These are phyloP conservation scores for Cenococcum geophilum DNA, from an alignment of 495 filamentous ascomycete genomes.

Conservation along the genomic window DNA sequence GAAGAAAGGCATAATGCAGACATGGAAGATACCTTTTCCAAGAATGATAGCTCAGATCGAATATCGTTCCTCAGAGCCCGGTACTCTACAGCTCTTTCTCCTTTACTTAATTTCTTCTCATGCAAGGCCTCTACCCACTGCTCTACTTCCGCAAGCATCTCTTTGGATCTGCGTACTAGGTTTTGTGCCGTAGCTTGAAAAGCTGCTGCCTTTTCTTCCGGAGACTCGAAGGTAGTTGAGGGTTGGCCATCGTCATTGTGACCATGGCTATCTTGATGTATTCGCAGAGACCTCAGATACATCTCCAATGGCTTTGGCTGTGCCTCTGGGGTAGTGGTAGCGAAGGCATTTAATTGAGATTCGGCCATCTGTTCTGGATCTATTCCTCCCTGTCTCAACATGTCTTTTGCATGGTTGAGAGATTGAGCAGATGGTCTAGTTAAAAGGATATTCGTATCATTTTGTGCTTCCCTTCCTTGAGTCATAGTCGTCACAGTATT, in stretches of 20 bases:
- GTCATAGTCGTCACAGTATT: background rate
- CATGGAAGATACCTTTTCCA: constrained; percentile 13
- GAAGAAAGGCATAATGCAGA: background rate
- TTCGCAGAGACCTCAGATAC: background rate
- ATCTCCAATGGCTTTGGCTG: background rate
- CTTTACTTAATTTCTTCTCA: constrained; percentile 17
- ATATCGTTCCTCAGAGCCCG: constrained; percentile 31
- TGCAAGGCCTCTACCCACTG: constrained; percentile 19
- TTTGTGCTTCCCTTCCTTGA: background rate
- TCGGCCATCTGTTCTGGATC: background rate
- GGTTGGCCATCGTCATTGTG: background rate
- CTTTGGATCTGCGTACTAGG: constrained; percentile 27
- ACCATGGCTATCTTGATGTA: background rate
- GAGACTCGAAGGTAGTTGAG: too few species aligned
- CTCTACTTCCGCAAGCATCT: constrained; percentile 31
- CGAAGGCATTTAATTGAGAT: background rate
- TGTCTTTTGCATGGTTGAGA: background rate
- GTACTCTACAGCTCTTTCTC: constrained; percentile 30
- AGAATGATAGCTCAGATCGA: constrained; percentile 31
- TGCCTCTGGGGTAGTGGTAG: background rate
- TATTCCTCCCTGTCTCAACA: background rate
- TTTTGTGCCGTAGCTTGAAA: constrained; percentile 16
- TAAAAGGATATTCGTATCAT: background rate
- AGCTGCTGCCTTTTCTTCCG: background rate
- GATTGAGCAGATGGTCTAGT: background rate